Base-by-base conservation (phyloP, 768 basidiomycete genomes). In the Termitomyces sp. region DNA sequence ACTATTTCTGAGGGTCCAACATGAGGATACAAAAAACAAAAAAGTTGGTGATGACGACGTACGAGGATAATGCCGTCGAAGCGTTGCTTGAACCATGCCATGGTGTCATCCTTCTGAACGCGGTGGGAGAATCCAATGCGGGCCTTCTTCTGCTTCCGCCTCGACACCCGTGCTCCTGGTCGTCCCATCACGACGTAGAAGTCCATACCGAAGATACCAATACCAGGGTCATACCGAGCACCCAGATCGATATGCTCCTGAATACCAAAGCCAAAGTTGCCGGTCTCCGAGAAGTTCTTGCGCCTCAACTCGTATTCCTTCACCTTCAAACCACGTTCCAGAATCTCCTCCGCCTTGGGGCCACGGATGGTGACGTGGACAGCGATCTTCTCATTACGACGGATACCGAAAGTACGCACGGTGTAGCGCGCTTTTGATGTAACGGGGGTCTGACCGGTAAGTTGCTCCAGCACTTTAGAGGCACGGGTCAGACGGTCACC, bases 171-270 rank as follows among this genome's bases (percentile, higher is more conserved):
- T 67, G 80, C 85, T 65, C 96, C 96, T 53, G 95, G 94, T 67
- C 96, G 87, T 65, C 94, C 94, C 94, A 99, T 96, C 60, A 96
- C 93, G 65, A 92, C 90, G 71, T 87, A 95, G 79, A 99, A 98
- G 79, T 99, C 96, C 96, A 98, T 98, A 64, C 96, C 96, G 72
- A 98, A 98, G 75, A 98, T 98, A 86, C 96, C 96, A 69, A 99
- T 98, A 69, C 84, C 82, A 61, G 96, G 96, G 75, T 99, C 96
- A 78, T 99, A 99, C 70, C 96, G 87, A 68, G 96, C 96, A 70
- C 96, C 96, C 64, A 99, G 80, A 76, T 99, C 96, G 76, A 99
- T 99, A 78, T 99, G 96, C 80, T 97, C 93, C 79, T 96, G 93
- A 71, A 97, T 92, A 72, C 95, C 96, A 77, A 98, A 99, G 65